Percentiles rank a stretch among this genome's conserved stretches.
Conservation (phyloP, 2,329 filamentous ascomycete genomes). For the Pseudogymnoascus sp. region DNA sequence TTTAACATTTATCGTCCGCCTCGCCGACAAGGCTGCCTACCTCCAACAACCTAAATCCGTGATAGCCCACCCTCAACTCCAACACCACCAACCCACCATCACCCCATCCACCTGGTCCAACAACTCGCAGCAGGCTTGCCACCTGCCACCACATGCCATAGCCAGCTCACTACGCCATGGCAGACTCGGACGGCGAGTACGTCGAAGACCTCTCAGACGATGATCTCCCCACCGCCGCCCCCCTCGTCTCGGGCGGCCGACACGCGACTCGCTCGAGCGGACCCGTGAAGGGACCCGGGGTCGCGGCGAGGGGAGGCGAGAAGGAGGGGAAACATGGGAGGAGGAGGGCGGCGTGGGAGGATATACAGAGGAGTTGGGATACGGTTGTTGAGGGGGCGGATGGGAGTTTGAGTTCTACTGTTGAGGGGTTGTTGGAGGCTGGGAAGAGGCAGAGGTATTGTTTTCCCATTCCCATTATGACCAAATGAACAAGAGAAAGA, state of each 20-base stretch:
- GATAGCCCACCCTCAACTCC: background rate
- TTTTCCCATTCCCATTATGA: constrained; percentile 15
- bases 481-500: background rate
- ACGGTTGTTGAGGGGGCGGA: constrained; percentile 71
- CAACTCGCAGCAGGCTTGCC: background rate
- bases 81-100: background rate
- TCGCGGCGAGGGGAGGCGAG: constrained; percentile 18
- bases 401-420: constrained; percentile 63
- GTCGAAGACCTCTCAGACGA: constrained; percentile 60
- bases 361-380: constrained; percentile 64
- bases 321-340: constrained; percentile 28
- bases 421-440: constrained; percentile 71
- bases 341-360: constrained; percentile 55
- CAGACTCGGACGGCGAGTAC: constrained; percentile 67
- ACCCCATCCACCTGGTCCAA: background rate
- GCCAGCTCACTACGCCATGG: constrained; percentile 41
- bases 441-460: constrained; percentile 65
- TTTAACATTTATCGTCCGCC: background rate
- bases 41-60: background rate
- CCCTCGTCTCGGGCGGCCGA: constrained; percentile 7
- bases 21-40: background rate
- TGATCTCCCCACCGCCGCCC: constrained; percentile 40
- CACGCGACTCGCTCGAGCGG: constrained; percentile 28
- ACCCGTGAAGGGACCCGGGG: constrained; percentile 20
- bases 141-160: background rate